Conservation (phyloP, 352 stramenopile genomes). For the Phytophthora chlamydospora region DNA sequence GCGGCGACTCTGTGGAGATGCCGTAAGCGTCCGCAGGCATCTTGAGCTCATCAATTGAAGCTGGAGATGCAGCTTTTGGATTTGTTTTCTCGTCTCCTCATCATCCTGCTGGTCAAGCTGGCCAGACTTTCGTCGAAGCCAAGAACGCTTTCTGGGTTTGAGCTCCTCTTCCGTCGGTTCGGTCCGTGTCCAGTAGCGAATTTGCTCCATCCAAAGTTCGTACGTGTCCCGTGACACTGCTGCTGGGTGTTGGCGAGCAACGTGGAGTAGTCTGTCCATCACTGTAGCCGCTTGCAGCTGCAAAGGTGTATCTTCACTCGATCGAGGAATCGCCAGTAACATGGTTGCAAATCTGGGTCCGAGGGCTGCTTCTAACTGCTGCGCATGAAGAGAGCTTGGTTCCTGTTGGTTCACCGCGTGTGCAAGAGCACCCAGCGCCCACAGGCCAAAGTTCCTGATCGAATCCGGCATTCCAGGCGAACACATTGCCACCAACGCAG, state of each 20-base stretch:
- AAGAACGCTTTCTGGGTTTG: slow-evolving; percentile 17
- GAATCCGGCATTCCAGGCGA: slow-evolving; percentile 61
- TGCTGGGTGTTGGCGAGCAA: slow-evolving; percentile 43
- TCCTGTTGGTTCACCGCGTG: slow-evolving; percentile 34
- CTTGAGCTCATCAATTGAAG: slow-evolving; percentile 51
- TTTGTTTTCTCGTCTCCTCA: slow-evolving; percentile 1
- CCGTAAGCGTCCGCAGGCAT: slow-evolving; percentile 63
- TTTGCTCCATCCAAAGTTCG: slow-evolving; percentile 69
- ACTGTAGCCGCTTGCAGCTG: slow-evolving; percentile 55
- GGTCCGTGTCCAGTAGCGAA: slow-evolving; percentile 48
- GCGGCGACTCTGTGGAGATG: slow-evolving; percentile 51
- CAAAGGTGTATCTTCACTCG: slow-evolving; percentile 25
- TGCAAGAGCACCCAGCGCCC: slow-evolving; percentile 43
- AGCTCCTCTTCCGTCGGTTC: slow-evolving; percentile 5
- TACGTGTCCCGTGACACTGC: slow-evolving; percentile 49
- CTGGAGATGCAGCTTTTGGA: slow-evolving; percentile 13
- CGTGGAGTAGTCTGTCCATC: slow-evolving; percentile 52
- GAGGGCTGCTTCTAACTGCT: slow-evolving; percentile 45
- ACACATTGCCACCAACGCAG: slow-evolving; percentile 49
- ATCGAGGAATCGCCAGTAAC: slow-evolving; percentile 49
- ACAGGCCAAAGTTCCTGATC: slow-evolving; percentile 57
- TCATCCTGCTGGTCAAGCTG: slow-evolving; percentile 9
- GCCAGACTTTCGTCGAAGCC: slow-evolving; percentile 19
- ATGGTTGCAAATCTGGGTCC: slow-evolving; percentile 40
- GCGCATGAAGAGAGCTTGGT: slow-evolving; percentile 11